Percentiles rank a stretch among this genome's conserved stretches.
These are phyloP conservation scores for Aspergillus novoparasiticus DNA, from an alignment of 2,329 filamentous ascomycete genomes.

Conservation along the genomic window DNA sequence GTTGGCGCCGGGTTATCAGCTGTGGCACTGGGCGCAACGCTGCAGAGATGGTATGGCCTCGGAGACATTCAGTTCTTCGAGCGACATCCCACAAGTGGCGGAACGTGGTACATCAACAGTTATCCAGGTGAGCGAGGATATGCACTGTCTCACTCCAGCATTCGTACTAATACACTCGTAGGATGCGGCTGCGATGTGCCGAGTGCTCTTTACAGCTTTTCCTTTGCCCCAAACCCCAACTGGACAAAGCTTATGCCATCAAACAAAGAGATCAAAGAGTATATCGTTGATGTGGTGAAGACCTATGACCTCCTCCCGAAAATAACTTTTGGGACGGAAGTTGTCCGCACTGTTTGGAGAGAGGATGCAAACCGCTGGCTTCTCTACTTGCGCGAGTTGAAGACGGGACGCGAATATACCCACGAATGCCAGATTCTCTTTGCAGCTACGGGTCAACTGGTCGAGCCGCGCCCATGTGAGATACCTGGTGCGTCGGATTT, in stretches of 20 bases:
- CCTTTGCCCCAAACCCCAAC: slow-evolving; percentile 53
- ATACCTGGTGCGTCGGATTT: slow-evolving; percentile 27
- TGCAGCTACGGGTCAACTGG: slow-evolving; percentile 55
- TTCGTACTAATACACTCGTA: not conserved
- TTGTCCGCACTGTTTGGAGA: slow-evolving; percentile 46
- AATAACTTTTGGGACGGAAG: slow-evolving; percentile 22
- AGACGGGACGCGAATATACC: slow-evolving; percentile 25
- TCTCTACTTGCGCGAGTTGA: slow-evolving; percentile 27
- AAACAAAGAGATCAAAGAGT: slow-evolving; percentile 53
- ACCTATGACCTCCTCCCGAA: slow-evolving; percentile 44
- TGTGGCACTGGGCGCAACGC: slow-evolving; percentile 60
- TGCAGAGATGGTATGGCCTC: slow-evolving; percentile 60
- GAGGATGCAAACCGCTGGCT: slow-evolving; percentile 55
- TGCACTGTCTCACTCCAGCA: slow-evolving; percentile 9
- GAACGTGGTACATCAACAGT: slow-evolving; percentile 63
- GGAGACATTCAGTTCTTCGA: slow-evolving; percentile 64
- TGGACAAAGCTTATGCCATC: slow-evolving; percentile 55
- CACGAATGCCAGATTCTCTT: slow-evolving; percentile 55
- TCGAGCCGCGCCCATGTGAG: slow-evolving; percentile 52
- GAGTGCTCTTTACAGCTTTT: slow-evolving; percentile 58
- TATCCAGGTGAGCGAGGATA: too few relatives aligned
- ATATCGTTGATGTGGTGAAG: slow-evolving; percentile 53
- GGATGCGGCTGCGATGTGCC: slow-evolving; percentile 57
- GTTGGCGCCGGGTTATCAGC: slow-evolving; percentile 62
- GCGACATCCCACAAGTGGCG: slow-evolving; percentile 56